Base-by-base conservation (phyloP, 2,329 filamentous ascomycete species). In the Dothiorella sarmentorum region DNA sequence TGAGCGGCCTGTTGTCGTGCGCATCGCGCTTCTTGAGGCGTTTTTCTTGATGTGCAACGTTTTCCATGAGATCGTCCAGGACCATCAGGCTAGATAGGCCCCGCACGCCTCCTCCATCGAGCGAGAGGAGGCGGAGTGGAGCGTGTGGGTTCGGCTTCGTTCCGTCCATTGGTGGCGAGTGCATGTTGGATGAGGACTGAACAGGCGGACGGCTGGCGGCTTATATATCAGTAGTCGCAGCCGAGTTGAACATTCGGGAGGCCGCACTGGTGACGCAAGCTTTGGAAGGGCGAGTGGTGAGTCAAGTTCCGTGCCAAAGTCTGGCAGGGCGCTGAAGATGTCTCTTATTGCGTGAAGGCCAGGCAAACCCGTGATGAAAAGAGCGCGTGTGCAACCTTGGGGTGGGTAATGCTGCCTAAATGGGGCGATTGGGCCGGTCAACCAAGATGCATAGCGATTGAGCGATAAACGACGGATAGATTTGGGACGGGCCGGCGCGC, bases 51-150 rank as follows among this genome's bases (percentile, higher is more conserved):
- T 65, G 61, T 11, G 68, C 67, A 52, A 75, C 73, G 33, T 65
- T 73, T 43, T 73, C 67, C 73, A 75, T 75, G 27, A 75, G 59
- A 20, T 71, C 70, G 17, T 73, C 68, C 7, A 75, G 68, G 2
- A 75, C 71, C 66, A 75, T 69, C 40, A 74, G 56, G 26, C 68
- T 70, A 4, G 71, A 74, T 10, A 74, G 63, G 22, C 72, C 72
- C 40, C 72, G 64, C 10, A 75, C 72, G n/a, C 72, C 72, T 7
- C 72, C 72, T 35, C 72, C 72, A 57, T 74, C 72, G 3, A 73
- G 64, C 6, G 71, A 72, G 1, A 73, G 62, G 20, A 71, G 56
- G 22, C 71, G 67, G 51, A 73, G 58, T 9, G 71, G 71, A 33
- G 71, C 71, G 37, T 67, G 62, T 4, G 69, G 69, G 40, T 59